These are phyloP conservation scores for Ophiostoma piceae DNA, from an alignment of 2,329 filamentous ascomycete genomes.

Conservation along the genomic window DNA sequence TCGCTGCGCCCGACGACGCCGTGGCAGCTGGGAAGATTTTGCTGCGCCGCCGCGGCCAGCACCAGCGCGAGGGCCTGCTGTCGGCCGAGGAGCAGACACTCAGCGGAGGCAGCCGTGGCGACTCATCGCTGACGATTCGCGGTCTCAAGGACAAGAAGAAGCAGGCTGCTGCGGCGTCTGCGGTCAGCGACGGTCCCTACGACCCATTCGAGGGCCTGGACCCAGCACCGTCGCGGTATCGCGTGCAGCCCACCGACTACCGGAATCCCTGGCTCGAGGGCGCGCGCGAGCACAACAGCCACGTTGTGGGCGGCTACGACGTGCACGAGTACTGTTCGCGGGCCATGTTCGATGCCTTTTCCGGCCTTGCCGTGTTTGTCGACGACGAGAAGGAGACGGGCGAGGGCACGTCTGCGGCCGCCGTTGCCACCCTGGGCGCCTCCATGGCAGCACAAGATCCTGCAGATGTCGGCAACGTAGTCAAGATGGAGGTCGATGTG, in stretches of 20 bases:
- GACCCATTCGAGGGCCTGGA: constrained; percentile 79
- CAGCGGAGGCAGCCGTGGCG: constrained; percentile 25
- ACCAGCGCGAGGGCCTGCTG: constrained; percentile 33
- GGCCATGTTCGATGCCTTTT: constrained; percentile 82
- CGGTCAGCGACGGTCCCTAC: constrained; percentile 67
- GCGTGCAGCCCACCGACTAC: constrained; percentile 60
- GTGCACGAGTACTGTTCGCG: constrained; percentile 75
- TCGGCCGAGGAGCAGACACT: constrained; percentile 40
- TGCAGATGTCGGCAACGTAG: constrained; percentile 1
- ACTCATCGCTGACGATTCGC: constrained; percentile 57
- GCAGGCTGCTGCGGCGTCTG: constrained; percentile 25
- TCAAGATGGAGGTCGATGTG: constrained; percentile 47
- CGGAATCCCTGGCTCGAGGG: constrained; percentile 67
- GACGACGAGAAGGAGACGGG: constrained; percentile 62
- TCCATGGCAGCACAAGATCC: constrained; percentile 32
- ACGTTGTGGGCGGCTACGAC: constrained; percentile 76
- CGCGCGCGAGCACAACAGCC: constrained; percentile 59
- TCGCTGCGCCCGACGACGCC: constrained; percentile 49
- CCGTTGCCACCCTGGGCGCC: constrained; percentile 36
- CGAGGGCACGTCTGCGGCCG: constrained; percentile 31
- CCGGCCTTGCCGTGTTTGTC: constrained; percentile 81
- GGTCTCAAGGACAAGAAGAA: constrained; percentile 65
- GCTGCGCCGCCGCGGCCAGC: constrained; percentile 67
- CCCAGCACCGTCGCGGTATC: constrained; percentile 64
- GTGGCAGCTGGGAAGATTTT: constrained; percentile 53